These are phyloP conservation scores for Tuber magnatum DNA, from an alignment of 495 filamentous ascomycete species.

Conservation along the genomic window DNA sequence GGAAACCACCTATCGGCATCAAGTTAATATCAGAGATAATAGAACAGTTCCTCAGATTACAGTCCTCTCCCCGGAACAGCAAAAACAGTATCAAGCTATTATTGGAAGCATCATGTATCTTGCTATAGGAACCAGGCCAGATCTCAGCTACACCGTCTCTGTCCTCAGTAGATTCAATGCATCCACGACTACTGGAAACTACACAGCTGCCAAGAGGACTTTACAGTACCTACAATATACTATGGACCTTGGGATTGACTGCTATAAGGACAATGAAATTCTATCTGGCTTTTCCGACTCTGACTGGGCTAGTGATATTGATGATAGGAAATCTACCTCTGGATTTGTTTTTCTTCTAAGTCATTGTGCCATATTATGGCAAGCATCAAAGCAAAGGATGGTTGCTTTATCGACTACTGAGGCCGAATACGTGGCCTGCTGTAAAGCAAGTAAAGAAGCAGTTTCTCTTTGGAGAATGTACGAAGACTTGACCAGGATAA, in stretches of 20 bases:
- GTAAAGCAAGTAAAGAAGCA: background rate
- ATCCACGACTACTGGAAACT: background rate
- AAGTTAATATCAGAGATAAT: background rate
- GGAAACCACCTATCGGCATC: background rate
- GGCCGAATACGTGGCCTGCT: background rate
- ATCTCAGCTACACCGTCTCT: background rate
- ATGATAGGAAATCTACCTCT: background rate
- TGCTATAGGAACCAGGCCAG: background rate
- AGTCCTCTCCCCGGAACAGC: background rate
- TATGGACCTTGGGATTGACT: background rate
- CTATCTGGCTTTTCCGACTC: background rate
- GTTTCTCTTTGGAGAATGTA: background rate
- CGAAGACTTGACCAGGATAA: background rate
- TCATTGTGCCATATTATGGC: background rate
- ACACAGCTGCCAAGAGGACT: background rate
- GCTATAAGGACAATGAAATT: background rate
- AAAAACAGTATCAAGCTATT: background rate
- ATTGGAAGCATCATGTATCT: background rate
- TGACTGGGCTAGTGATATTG: background rate
- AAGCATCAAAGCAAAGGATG: background rate
- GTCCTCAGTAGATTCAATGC: background rate
- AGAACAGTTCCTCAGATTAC: rapidly evolving
- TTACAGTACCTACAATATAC: background rate
- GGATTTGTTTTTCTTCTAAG: background rate
- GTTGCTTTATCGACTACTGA: background rate